Base-by-base conservation (phyloP, 495 filamentous ascomycete species). In the Pseudevernia furfuracea region DNA sequence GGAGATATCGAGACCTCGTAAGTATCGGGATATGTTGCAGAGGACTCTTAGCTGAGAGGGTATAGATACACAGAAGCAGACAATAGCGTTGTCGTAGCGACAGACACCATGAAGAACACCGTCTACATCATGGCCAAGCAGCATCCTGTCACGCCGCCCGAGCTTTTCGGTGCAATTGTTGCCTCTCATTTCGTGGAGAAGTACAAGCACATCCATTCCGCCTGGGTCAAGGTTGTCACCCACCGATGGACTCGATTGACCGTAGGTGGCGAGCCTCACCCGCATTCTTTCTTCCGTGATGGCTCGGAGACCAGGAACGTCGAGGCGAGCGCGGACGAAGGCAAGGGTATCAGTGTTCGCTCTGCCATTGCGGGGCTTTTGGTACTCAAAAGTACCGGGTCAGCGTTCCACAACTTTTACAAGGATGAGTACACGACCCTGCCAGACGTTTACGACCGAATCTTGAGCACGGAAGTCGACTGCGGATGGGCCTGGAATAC, bases 21-120 rank as follows among this genome's bases (percentile, higher is more conserved):
- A 73, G 88, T 68, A 58, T 38, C 38, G 41, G 34, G 21, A 19
- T 21, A 30, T 65, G 19, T 32, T 4, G n/a, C 21, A 37, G 5
- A 6, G 34, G 28, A 62, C 17, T 52, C 23, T 1, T 39, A 36
- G 58, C 65, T 71, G 49, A 71, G 44, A 23, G 21, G 30, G 36
- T 44, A 30, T 68, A 92, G 89, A 60, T 97, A 96, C 81, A 98
- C 92, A 64, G 75, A 84, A 72, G 93, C 91, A 70, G 94, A 98
- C 78, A 98, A 98, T 81, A 89, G 87, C 74, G 89, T 95, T 61
- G 83, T 98, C 32, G 94, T 98, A 48, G 92, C 94, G 59, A 98
- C 94, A 46, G 94, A 98, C 77, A 93, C 92, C 14, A 93, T 96
- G 80, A 98, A 98, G 79, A 96, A 98, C 78, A 96, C 92, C 67